Evolutionary conservation across 768 basidiomycete genomes (phyloP), one percentile per base, ranked within the genome.

Genomic region (Strobilomyces confusus): DNA sequence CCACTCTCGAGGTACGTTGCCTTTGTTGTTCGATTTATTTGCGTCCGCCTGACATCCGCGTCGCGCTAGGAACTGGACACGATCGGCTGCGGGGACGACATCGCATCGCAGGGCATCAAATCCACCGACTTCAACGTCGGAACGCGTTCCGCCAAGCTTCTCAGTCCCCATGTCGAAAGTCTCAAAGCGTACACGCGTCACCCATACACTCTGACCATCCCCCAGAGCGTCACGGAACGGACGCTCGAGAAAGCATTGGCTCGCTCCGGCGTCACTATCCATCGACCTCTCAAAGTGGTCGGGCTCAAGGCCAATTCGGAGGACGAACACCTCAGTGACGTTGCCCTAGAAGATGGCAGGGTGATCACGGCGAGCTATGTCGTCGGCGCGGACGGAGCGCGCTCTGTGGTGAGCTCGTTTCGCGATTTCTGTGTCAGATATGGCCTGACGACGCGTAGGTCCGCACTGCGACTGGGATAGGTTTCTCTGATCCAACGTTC

Each of bases 361-460:
- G 60, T 66, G 13, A 71, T 81, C 34, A 70, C 63, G 4, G 63
- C 80, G 14, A 72, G 70, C 32, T 80, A 79, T 60, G 73, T 81
- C 5, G 58, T 81, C 30, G 80, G 77, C 22, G 79, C 80, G 6
- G 80, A 83, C 58, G 80, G 81, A 4, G 66, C 77, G 3, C 71
- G 62, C 52, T 82, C 80, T 1, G 58, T 62, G 32, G 80, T 80
- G 58, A 45, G 71, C 60, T 45, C 7, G 22, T 26, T n/a, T 49
- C 7, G 9, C 45, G 25, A n/a, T 26, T 9, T 36, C 33, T 44
- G 6, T 12, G 2, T 26, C 19, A 1, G 1, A 25, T n/a, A 22
- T 48, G 1, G 7, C 17, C 44, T 54, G 15, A 48, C 8, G 2
- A 47, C 5, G 1, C 34, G 11, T 46, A 82, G 80, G 61, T 81